Percentiles rank a stretch among this genome's conserved stretches.
phyloP scores from a whole-genome alignment of 495 filamentous ascomycete genomes.

The Lophiostoma macrostomum region DNA sequence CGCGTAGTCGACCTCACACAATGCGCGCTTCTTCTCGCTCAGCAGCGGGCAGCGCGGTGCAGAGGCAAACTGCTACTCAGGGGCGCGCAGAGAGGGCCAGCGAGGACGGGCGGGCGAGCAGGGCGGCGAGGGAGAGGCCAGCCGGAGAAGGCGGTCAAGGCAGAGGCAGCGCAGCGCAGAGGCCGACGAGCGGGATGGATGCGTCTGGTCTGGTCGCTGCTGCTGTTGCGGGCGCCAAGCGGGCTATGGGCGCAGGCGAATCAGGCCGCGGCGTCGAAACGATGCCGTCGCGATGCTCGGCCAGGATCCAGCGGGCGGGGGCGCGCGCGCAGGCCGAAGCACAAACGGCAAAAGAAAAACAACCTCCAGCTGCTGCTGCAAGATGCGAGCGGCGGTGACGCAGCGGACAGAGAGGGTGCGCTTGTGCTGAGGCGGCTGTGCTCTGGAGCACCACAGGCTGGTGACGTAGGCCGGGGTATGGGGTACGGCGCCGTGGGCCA shows the following conservation, averaged over 20 bases:
- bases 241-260: constrained; percentile 7
- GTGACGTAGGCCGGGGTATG: background rate
- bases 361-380: background rate
- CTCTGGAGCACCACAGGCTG: background rate
- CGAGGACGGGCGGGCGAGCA: background rate
- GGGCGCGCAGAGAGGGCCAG: background rate
- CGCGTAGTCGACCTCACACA: background rate
- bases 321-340: background rate
- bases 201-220: background rate
- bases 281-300: background rate
- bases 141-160: constrained; percentile 22
- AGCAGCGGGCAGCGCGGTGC: background rate
- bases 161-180: background rate
- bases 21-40: background rate
- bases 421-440: no score
- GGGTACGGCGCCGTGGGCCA: no score
- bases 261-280: constrained; percentile 9
- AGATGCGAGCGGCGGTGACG: background rate
- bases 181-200: background rate
- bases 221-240: constrained; percentile 5
- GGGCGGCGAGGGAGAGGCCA: background rate
- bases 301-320: background rate
- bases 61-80: background rate
- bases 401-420: no score
- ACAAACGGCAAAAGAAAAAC: background rate